These are phyloP conservation scores for Mycena belliarum DNA, from an alignment of 768 basidiomycete species.

Conservation along the genomic window DNA sequence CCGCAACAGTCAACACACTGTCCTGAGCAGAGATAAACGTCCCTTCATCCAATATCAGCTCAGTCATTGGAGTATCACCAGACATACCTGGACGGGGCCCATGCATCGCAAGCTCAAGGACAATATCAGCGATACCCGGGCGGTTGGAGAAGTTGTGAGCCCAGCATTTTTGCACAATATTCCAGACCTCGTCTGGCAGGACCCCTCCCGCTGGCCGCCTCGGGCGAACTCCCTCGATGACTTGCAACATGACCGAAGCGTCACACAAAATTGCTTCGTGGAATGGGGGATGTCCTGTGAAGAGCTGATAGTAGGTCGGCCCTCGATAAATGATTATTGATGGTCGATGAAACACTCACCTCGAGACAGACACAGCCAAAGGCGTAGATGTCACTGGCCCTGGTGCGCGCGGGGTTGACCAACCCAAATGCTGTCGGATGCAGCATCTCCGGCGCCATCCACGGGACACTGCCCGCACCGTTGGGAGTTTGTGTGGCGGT, in stretches of 20 bases:
- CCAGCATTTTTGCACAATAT: slow-evolving; percentile 20
- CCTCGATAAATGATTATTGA: too few relatives aligned
- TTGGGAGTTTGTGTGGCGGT: slow-evolving; percentile 1
- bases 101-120: slow-evolving; percentile 1
- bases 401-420: background rate
- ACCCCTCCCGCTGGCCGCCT: background rate
- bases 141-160: slow-evolving; percentile 9
- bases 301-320: too few relatives aligned
- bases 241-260: slow-evolving; percentile 9
- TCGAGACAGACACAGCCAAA: slow-evolving; percentile 14
- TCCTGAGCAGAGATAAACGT: background rate
- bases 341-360: background rate
- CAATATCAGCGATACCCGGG: slow-evolving; percentile 5
- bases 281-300: slow-evolving; percentile 15
- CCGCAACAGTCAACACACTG: background rate
- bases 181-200: slow-evolving; percentile 14
- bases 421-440: slow-evolving; percentile 12
- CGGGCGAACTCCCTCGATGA: slow-evolving; percentile 3
- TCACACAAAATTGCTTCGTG: slow-evolving; percentile 3
- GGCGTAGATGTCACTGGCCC: slow-evolving; percentile 15
- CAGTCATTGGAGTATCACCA: background rate
- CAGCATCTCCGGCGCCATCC: slow-evolving; percentile 23
- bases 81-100: background rate
- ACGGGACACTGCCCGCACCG: slow-evolving; percentile 17
- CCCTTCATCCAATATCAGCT: too few relatives aligned